A percentile compares a stretch with the other conserved stretches of the same genome.
Evolutionary conservation across 805 yeast species (phyloP).

Genomic region (Barnettozyma californica): DNA sequence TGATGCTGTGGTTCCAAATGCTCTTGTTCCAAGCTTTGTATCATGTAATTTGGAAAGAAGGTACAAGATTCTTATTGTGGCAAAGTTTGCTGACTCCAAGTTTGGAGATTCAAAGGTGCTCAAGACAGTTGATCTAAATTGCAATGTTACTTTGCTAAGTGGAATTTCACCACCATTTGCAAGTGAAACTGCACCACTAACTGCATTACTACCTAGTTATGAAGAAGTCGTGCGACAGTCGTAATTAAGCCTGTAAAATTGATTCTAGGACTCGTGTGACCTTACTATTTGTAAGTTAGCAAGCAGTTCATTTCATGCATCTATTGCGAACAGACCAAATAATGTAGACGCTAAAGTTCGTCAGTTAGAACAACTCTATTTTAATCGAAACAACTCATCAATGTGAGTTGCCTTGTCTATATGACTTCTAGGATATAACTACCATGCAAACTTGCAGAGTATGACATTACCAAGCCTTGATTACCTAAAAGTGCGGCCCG

Average conservation of each 20-base stretch:
- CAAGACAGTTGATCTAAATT: not conserved
- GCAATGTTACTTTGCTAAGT: slow-evolving; percentile 4
- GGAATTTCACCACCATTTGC: slow-evolving; percentile 12
- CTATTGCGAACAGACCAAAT: no score
- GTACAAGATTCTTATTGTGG: slow-evolving; percentile 34
- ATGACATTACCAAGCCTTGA: no score
- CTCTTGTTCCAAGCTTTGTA: slow-evolving; percentile 30
- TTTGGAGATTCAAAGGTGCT: not conserved
- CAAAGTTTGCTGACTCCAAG: slow-evolving; percentile 24
- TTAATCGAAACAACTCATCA: no score
- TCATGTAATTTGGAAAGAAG: slow-evolving; percentile 50
- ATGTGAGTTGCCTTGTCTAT: no score
- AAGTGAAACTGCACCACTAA: slow-evolving; percentile 8
- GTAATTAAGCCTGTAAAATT: not conserved
- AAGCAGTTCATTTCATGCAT: no score
- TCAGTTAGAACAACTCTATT: no score
- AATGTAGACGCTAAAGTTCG: no score
- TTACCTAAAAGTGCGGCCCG: no score
- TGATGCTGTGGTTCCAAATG: slow-evolving; percentile 43
- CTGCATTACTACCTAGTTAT: slow-evolving; percentile 7
- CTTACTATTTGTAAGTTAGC: no score
- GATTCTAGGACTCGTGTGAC: no score
- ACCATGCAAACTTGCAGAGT: no score
- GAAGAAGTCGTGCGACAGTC: slow-evolving; percentile 2
- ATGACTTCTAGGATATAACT: no score